Percentiles rank a stretch among this genome's conserved stretches.
Conservation (phyloP, 495 filamentous ascomycete species). For the Penicillium lagena region DNA sequence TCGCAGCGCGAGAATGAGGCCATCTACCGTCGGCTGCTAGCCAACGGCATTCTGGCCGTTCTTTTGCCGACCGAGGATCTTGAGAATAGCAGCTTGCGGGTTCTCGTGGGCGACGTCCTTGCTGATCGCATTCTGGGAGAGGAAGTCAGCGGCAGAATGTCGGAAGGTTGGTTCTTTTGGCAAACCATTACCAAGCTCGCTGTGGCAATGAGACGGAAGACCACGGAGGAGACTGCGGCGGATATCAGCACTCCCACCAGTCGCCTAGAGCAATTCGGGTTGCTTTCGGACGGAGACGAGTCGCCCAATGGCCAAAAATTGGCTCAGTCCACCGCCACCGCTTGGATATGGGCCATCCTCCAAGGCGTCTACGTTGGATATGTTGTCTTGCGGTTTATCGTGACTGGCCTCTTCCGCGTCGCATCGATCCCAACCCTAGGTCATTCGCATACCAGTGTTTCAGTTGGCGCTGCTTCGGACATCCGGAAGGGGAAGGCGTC, state of each 20-base stretch:
- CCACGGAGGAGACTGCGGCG: too few species aligned
- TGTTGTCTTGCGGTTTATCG: conserved; percentile 56
- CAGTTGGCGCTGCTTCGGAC: conserved; percentile 18
- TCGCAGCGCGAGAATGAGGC: conserved; percentile 70
- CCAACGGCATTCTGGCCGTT: conserved; percentile 68
- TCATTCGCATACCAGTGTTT: conserved; percentile 17
- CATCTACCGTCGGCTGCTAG: conserved; percentile 74
- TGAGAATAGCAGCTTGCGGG: conserved; percentile 74
- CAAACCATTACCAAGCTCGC: conserved; percentile 65
- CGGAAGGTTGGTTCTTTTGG: conserved; percentile 82
- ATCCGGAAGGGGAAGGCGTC: conserved; percentile 15
- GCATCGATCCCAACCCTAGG: conserved; percentile 23
- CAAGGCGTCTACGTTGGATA: conserved; percentile 63
- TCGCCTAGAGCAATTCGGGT: conserved; percentile 41
- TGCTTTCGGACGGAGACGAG: conserved; percentile 32
- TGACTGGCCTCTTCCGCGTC: conserved; percentile 42
- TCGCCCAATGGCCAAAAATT: conserved; percentile 6
- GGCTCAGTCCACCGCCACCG: conserved; percentile 25
- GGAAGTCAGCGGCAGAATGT: conserved; percentile 65
- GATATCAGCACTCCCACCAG: conserved; percentile 15
- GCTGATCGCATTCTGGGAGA: conserved; percentile 81
- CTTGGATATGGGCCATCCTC: conserved; percentile 61
- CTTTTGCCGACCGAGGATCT: conserved; percentile 89
- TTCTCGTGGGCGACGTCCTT: conserved; percentile 77
- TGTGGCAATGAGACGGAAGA: conserved; percentile 25